A percentile compares a stretch with the other conserved stretches of the same genome.
Conservation (phyloP, 2,329 filamentous ascomycete species). For the Phialophora macrospora region DNA sequence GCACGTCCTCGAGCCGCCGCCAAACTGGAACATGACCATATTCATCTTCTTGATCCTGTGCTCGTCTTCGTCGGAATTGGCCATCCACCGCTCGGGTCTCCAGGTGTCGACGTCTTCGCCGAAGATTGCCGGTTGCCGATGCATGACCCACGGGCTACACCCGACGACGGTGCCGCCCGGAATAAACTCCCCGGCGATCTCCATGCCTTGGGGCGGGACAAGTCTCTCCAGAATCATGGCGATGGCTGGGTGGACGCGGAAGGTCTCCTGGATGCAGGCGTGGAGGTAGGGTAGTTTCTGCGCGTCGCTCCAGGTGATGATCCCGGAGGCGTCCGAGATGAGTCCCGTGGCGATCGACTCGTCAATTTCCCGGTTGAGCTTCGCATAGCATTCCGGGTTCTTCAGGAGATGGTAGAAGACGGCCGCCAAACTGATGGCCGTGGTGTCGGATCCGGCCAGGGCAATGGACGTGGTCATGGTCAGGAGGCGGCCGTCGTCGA, state of each 20-base stretch:
- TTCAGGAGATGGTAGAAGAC: slow-evolving; percentile 42
- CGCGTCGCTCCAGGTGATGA: not conserved
- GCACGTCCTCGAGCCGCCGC: not conserved
- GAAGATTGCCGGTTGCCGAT: slow-evolving; percentile 32
- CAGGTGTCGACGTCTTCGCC: slow-evolving; percentile 32
- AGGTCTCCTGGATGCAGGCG: not conserved
- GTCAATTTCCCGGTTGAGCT: not conserved
- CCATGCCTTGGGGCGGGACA: not conserved
- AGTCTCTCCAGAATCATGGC: not conserved
- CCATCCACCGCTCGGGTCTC: slow-evolving; percentile 41
- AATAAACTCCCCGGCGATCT: slow-evolving; percentile 19
- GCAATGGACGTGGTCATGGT: slow-evolving; percentile 44
- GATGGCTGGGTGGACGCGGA: not conserved
- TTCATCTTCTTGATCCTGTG: slow-evolving; percentile 5
- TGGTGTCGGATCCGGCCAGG: slow-evolving; percentile 46
- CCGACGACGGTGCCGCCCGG: slow-evolving; percentile 24
- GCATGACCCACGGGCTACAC: slow-evolving; percentile 39
- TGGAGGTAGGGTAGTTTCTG: not conserved
- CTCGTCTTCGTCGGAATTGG: slow-evolving; percentile 34
- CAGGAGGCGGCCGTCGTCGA: slow-evolving; percentile 41
- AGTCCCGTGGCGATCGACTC: not conserved
- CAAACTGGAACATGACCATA: not conserved
- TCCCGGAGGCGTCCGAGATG: not conserved
- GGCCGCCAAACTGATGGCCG: slow-evolving; percentile 42
- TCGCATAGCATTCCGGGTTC: not conserved